phyloP scores from a whole-genome alignment of 2,329 filamentous ascomycete species.

The Hirsutella thompsonii region DNA sequence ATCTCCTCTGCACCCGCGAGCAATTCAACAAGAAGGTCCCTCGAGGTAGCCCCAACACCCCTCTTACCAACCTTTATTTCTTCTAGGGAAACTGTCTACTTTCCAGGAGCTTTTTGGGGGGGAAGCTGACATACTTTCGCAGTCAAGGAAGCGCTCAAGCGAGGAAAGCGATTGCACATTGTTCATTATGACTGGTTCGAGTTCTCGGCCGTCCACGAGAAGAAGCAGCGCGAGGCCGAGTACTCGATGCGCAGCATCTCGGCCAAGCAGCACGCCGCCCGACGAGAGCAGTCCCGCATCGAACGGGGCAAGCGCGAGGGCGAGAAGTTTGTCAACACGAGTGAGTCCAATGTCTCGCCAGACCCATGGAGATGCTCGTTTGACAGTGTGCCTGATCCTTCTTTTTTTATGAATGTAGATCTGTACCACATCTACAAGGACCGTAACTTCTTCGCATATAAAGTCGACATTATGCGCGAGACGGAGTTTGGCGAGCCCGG shows the following conservation, averaged over 20 bases:
- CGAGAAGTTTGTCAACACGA: conserved; percentile 33
- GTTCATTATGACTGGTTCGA: conserved; percentile 41
- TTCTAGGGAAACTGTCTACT: background rate
- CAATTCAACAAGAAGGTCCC: conserved; percentile 39
- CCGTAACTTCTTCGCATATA: conserved; percentile 46
- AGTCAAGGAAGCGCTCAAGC: conserved; percentile 25
- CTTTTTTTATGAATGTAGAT: conserved; percentile 21
- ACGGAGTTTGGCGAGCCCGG: conserved; percentile 30
- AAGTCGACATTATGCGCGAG: conserved; percentile 46
- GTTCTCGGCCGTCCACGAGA: conserved; percentile 24
- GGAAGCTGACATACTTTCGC: background rate
- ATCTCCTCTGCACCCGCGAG: conserved; percentile 54
- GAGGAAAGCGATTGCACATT: conserved; percentile 23
- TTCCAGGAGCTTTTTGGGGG: background rate
- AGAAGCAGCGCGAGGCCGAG: conserved; percentile 15
- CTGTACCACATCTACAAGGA: conserved; percentile 56
- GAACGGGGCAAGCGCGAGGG: conserved; percentile 25
- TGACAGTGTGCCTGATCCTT: background rate
- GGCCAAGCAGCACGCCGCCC: conserved; percentile 15
- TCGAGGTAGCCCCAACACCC: conserved; percentile 15
- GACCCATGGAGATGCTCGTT: no score
- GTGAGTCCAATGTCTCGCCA: conserved; percentile 22
- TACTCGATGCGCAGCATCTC: conserved; percentile 28
- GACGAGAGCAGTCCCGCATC: conserved; percentile 18
- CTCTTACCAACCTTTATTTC: background rate